Percentiles rank a stretch among this genome's conserved stretches.
Conservation (phyloP, 495 filamentous ascomycete species). For the Penicillium herquei region DNA sequence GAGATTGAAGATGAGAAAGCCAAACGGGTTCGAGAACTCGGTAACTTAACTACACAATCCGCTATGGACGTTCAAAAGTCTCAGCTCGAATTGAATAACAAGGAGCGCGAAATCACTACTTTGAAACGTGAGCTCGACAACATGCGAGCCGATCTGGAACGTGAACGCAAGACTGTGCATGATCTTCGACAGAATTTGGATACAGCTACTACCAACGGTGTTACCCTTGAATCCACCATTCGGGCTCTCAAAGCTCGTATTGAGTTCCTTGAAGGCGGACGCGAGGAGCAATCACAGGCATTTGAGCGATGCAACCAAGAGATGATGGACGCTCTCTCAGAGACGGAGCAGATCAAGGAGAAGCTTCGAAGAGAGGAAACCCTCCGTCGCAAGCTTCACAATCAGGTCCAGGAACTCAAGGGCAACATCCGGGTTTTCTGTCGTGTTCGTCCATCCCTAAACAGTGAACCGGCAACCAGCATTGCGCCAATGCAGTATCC, state of each 20-base stretch:
- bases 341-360: slow-evolving; percentile 67
- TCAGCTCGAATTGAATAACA: slow-evolving; percentile 61
- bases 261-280: slow-evolving; percentile 83
- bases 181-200: slow-evolving; percentile 61
- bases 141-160: slow-evolving; percentile 59
- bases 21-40: slow-evolving; percentile 59
- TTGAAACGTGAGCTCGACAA: slow-evolving; percentile 52
- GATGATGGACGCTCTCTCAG: slow-evolving; percentile 71
- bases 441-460: slow-evolving; percentile 80
- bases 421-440: slow-evolving; percentile 99
- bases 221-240: slow-evolving; percentile 69
- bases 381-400: slow-evolving; percentile 86
- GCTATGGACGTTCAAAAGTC: slow-evolving; percentile 62
- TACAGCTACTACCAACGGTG: slow-evolving; percentile 58
- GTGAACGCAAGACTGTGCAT: slow-evolving; percentile 55
- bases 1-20: slow-evolving; percentile 66
- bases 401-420: slow-evolving; percentile 97
- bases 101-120: slow-evolving; percentile 56
- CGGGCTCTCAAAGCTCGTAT: slow-evolving; percentile 74
- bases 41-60: slow-evolving; percentile 59
- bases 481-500: slow-evolving; percentile 74
- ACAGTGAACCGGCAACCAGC: slow-evolving; percentile 52
- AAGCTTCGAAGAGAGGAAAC: slow-evolving; percentile 92
- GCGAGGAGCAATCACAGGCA: slow-evolving; percentile 77
- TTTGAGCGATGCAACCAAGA: slow-evolving; percentile 73